A percentile compares a stretch with the other conserved stretches of the same genome.
These are phyloP conservation scores for Trichoderma brevicompactum DNA, from an alignment of 2,329 filamentous ascomycete species.

Conservation along the genomic window DNA sequence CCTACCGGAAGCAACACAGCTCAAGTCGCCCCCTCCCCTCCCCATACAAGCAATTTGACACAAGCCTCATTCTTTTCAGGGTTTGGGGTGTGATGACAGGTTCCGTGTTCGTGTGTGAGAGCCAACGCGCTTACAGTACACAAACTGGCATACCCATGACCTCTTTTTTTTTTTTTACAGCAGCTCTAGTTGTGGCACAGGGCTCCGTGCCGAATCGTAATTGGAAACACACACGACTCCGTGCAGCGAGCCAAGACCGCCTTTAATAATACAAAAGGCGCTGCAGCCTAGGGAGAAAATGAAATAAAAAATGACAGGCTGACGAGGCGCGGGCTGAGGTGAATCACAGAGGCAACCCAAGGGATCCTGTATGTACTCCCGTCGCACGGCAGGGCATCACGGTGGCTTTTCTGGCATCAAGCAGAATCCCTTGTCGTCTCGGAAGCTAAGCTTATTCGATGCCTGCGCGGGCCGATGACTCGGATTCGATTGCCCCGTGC, in stretches of 20 bases:
- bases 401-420: neutral
- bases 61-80: neutral
- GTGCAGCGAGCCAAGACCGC: too few relatives aligned
- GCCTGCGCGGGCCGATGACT: constrained; percentile 26
- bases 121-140: constrained; percentile 26
- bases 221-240: constrained; percentile 1
- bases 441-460: constrained; percentile 22
- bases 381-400: constrained; percentile 17
- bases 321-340: constrained; percentile 21
- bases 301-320: constrained; percentile 3
- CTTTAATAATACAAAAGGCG: neutral
- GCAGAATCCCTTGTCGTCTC: constrained; percentile 3
- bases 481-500: constrained; percentile 27
- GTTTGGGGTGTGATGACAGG: constrained; percentile 13
- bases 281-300: neutral
- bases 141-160: constrained; percentile 13
- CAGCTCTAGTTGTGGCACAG: neutral
- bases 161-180: neutral
- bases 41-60: constrained; percentile 13
- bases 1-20: constrained; percentile 7
- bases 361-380: neutral
- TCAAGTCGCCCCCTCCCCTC: too few relatives aligned
- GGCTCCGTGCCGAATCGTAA: constrained; percentile 7
- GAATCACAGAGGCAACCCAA: constrained; percentile 10
- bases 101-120: neutral